phyloP scores from a whole-genome alignment of 495 filamentous ascomycete genomes.

The Aspergillus indologenus region DNA sequence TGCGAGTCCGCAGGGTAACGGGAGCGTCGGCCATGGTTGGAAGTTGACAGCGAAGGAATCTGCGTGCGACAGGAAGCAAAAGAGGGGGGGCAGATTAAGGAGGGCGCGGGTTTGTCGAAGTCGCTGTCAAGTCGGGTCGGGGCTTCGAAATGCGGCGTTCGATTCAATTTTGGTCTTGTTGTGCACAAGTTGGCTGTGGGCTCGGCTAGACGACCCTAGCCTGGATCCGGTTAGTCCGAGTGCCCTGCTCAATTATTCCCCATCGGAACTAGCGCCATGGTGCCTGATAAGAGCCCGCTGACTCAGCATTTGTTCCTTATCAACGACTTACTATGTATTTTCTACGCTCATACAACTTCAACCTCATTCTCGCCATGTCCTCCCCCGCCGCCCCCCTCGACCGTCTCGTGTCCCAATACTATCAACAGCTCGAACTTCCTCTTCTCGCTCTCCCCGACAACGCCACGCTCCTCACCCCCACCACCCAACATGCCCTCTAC shows the following conservation, averaged over 20 bases:
- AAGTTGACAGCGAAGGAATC: slow-evolving; percentile 31
- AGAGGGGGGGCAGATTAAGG: slow-evolving; percentile 15
- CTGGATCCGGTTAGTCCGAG: slow-evolving; percentile 18
- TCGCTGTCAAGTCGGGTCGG: slow-evolving; percentile 25
- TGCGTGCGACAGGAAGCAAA: slow-evolving; percentile 21
- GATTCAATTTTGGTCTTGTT: slow-evolving; percentile 37
- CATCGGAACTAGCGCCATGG: neutral
- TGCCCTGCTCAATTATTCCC: neutral
- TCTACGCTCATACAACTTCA: neutral
- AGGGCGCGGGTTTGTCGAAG: slow-evolving; percentile 25
- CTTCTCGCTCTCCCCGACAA: slow-evolving; percentile 54
- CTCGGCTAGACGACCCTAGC: slow-evolving; percentile 45
- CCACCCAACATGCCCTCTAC: slow-evolving; percentile 62
- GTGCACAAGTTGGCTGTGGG: slow-evolving; percentile 34
- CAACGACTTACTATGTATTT: neutral
- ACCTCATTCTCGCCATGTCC: slow-evolving; percentile 5
- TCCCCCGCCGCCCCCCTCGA: slow-evolving; percentile 26
- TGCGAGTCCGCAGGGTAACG: slow-evolving; percentile 98
- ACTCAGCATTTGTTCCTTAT: neutral
- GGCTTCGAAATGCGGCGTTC: slow-evolving; percentile 23
- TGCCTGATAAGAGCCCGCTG: neutral
- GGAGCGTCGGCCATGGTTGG: slow-evolving; percentile 84
- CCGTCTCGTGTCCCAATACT: slow-evolving; percentile 51
- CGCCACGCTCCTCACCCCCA: slow-evolving; percentile 47
- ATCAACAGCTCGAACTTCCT: slow-evolving; percentile 59